phyloP scores from a whole-genome alignment of 495 filamentous ascomycete species.

The Monascus purpureus region DNA sequence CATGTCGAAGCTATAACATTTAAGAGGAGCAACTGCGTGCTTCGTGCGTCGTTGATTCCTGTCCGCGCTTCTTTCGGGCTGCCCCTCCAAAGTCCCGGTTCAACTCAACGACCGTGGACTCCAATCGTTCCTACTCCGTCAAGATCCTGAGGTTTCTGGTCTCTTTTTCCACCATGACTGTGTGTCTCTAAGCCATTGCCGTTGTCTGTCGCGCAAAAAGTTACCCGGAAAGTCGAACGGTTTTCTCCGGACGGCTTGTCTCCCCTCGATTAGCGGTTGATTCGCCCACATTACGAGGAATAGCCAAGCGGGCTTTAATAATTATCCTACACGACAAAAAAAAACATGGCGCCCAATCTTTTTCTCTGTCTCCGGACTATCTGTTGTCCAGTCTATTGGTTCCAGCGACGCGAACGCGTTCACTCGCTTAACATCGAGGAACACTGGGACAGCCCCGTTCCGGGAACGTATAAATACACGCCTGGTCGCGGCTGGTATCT shows the following conservation, averaged over 20 bases:
- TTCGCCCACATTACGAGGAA: too few relatives aligned
- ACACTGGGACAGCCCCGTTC: slow-evolving; percentile 31
- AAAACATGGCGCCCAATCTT: slow-evolving; percentile 35
- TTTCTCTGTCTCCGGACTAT: slow-evolving; percentile 28
- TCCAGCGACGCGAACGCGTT: slow-evolving; percentile 25
- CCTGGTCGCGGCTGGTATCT: slow-evolving; percentile 32
- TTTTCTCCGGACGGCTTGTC: neutral
- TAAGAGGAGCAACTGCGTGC: too few relatives aligned
- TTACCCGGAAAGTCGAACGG: slow-evolving; percentile 1
- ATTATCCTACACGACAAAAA: too few relatives aligned
- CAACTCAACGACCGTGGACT: too few relatives aligned
- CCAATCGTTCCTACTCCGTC: too few relatives aligned
- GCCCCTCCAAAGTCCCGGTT: too few relatives aligned
- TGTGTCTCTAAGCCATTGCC: neutral
- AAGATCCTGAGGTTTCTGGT: too few relatives aligned
- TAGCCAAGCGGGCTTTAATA: too few relatives aligned
- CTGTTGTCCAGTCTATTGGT: slow-evolving; percentile 33
- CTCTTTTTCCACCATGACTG: neutral
- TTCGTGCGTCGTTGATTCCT: slow-evolving; percentile 1
- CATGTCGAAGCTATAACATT: neutral
- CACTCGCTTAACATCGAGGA: slow-evolving; percentile 24
- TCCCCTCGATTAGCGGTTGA: too few relatives aligned
- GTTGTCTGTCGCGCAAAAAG: neutral
- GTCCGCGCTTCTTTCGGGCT: too few relatives aligned
- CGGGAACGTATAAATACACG: slow-evolving; percentile 32